Evolutionary conservation across 805 yeast genomes (phyloP).

Genomic region (Saccharomycopsis babjevae): DNA sequence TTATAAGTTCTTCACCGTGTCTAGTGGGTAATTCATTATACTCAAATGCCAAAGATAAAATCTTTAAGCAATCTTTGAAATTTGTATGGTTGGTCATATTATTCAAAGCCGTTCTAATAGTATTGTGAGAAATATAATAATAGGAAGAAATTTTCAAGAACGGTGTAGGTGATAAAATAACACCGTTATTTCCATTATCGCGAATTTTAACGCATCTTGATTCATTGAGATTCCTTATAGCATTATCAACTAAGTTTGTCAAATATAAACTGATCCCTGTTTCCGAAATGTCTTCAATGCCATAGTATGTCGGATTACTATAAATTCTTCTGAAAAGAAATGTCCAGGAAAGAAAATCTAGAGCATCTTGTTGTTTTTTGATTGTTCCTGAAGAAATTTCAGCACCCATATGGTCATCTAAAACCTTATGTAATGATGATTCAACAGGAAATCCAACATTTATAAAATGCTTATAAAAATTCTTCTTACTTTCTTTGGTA

Average conservation of each 20-base stretch:
- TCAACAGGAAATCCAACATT: conserved; percentile 97
- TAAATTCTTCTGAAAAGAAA: conserved; percentile 90
- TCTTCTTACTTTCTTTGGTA: conserved; percentile 71
- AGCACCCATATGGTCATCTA: conserved; percentile 90
- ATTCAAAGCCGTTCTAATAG: conserved; percentile 59
- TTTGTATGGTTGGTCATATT: conserved; percentile 36
- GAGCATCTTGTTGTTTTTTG: conserved; percentile 86
- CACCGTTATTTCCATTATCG: conserved; percentile 30
- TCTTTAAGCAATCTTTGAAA: conserved; percentile 54
- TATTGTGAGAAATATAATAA: conserved; percentile 86
- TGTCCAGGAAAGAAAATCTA: conserved; percentile 94
- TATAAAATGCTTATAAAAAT: conserved; percentile 78
- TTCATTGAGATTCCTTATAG: conserved; percentile 56
- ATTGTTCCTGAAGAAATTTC: conserved; percentile 94
- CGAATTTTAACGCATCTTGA: conserved; percentile 56
- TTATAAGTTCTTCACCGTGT: conserved; percentile 84
- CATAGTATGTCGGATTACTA: conserved; percentile 87
- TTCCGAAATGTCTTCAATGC: conserved; percentile 54
- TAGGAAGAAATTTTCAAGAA: conserved; percentile 79
- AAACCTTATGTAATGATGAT: conserved; percentile 63
- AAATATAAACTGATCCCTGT: conserved; percentile 50
- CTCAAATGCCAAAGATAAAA: conserved; percentile 55
- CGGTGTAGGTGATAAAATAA: conserved; percentile 55
- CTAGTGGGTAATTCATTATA: conserved; percentile 84
- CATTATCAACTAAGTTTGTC: conserved; percentile 55